A percentile compares a stretch with the other conserved stretches of the same genome.
phyloP scores from a whole-genome alignment of 108 stramenopile genomes.

The Schizochytrium sp. region DNA sequence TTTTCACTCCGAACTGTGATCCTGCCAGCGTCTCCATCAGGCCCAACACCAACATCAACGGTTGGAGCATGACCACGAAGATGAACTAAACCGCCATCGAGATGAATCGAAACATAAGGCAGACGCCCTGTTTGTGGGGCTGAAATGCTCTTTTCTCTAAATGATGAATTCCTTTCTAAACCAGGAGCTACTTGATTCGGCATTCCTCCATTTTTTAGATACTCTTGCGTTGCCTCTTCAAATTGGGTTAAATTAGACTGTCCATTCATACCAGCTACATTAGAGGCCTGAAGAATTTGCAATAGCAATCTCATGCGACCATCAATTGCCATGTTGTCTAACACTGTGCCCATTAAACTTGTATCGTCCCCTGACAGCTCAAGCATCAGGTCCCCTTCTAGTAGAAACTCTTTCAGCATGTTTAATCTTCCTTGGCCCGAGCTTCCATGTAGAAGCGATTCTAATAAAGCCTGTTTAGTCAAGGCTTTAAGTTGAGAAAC shows the following conservation, averaged over 20 bases:
- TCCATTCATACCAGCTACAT: no score
- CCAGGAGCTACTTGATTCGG: no score
- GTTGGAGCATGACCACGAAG: neutral
- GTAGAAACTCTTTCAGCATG: neutral
- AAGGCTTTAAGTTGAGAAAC: neutral
- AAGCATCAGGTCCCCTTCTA: neutral
- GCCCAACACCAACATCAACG: neutral
- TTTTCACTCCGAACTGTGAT: neutral
- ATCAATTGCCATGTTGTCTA: conserved; percentile 33
- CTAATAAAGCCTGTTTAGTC: neutral
- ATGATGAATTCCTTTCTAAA: no score
- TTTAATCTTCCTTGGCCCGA: neutral
- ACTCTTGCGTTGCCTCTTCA: no score
- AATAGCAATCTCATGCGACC: conserved; percentile 18
- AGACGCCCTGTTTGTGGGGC: no score
- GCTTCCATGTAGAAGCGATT: conserved; percentile 6
- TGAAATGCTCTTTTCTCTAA: no score
- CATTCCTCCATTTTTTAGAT: no score
- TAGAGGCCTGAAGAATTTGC: neutral
- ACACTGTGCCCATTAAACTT: neutral
- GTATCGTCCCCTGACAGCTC: neutral
- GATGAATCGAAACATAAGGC: neutral
- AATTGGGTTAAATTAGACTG: no score
- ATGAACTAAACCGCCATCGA: neutral
- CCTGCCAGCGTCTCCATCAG: neutral